Percentiles rank a stretch among this genome's conserved stretches.
Evolutionary conservation across 2,329 filamentous ascomycete genomes (phyloP).

Genomic region (Arthroderma uncinatum): DNA sequence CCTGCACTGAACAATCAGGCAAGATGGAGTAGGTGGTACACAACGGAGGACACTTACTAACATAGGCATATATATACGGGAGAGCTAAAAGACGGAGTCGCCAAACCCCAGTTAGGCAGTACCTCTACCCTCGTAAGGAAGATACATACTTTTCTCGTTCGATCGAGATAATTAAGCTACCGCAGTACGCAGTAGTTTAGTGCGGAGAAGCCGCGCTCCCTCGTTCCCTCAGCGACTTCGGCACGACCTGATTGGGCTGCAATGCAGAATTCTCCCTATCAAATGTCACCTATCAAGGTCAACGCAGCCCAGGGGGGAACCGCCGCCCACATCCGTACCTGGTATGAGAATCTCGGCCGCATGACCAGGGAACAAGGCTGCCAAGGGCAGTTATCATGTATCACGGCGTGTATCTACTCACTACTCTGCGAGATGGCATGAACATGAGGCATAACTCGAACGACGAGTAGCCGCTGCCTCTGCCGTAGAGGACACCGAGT

Average conservation of each 20-base stretch:
- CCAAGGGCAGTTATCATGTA: too few relatives aligned
- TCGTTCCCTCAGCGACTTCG: background rate
- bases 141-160: background rate
- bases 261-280: background rate
- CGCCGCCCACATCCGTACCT: constrained; percentile 2
- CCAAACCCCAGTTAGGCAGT: background rate
- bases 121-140: too few relatives aligned
- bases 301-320: background rate
- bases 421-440: background rate
- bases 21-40: background rate
- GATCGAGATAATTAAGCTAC: background rate
- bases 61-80: background rate
- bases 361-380: constrained; percentile 3
- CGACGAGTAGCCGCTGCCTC: too few relatives aligned
- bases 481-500: too few relatives aligned
- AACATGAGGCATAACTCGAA: background rate
- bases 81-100: too few relatives aligned
- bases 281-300: background rate
- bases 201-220: constrained; percentile 2
- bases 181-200: constrained; percentile 5
- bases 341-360: constrained; percentile 2
- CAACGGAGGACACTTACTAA: background rate
- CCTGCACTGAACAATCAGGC: background rate
- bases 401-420: background rate
- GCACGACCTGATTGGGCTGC: background rate